Conservation (phyloP, 169 alveolate genomes). For the Eimeria brunetti region DNA sequence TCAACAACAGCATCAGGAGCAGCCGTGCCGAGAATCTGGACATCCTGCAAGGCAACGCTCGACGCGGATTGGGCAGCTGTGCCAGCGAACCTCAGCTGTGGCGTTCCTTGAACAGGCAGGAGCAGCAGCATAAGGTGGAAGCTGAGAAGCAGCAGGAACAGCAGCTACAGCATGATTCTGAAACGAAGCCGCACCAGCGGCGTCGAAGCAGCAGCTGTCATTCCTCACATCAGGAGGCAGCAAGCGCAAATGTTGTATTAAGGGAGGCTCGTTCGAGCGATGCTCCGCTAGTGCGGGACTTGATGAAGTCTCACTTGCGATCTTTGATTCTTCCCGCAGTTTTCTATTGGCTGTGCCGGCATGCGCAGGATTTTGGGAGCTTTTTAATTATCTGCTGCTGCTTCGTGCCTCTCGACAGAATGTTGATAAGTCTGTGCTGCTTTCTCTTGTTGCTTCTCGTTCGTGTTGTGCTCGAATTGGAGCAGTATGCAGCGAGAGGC, state of each 20-base stretch:
- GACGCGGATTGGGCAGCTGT: constrained; percentile 31
- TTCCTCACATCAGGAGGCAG: neutral
- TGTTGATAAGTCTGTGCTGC: constrained; percentile 53
- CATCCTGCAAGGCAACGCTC: neutral
- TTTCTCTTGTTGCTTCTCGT: constrained; percentile 39
- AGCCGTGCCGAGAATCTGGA: neutral
- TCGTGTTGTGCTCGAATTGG: constrained; percentile 58
- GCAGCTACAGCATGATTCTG: neutral
- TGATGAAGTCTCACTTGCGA: constrained; percentile 49
- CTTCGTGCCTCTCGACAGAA: constrained; percentile 30
- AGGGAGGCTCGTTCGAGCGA: constrained; percentile 55
- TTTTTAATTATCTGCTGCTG: constrained; percentile 51
- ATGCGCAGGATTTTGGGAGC: constrained; percentile 64
- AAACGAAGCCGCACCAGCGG: neutral
- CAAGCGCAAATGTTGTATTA: neutral
- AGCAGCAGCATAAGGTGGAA: constrained; percentile 26
- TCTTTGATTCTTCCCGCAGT: constrained; percentile 65
- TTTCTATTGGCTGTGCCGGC: constrained; percentile 59
- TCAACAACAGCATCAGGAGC: neutral
- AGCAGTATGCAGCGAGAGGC: constrained; percentile 53
- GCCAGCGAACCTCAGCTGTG: constrained; percentile 66
- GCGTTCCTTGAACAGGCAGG: constrained; percentile 23
- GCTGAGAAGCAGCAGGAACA: neutral
- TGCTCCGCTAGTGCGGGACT: constrained; percentile 26
- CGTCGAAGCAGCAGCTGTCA: constrained; percentile 65